Percentiles rank a stretch among this genome's conserved stretches.
phyloP scores from a whole-genome alignment of 2,329 filamentous ascomycete genomes.

The Aspergillus sp. region DNA sequence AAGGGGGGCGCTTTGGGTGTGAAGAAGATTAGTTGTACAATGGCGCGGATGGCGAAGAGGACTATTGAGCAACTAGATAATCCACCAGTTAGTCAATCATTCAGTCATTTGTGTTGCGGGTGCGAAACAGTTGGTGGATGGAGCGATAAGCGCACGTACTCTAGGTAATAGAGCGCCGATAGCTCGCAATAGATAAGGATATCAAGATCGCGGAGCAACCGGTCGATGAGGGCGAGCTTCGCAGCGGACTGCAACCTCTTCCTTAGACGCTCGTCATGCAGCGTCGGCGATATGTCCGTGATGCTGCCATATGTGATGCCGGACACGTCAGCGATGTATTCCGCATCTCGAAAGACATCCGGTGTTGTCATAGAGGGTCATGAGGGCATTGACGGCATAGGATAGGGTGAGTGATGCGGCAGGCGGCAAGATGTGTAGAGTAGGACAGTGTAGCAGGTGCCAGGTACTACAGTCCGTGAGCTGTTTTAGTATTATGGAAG shows the following conservation, averaged over 20 bases:
- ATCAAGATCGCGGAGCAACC: slow-evolving; percentile 62
- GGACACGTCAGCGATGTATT: slow-evolving; percentile 52
- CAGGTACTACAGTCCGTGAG: not conserved
- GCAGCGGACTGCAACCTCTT: slow-evolving; percentile 44
- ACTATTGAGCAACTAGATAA: slow-evolving; percentile 60
- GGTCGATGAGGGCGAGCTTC: slow-evolving; percentile 56
- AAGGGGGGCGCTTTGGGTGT: slow-evolving; percentile 62
- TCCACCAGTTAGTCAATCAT: not conserved
- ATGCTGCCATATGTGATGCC: slow-evolving; percentile 40
- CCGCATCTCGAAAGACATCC: slow-evolving; percentile 52
- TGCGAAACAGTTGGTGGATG: not conserved
- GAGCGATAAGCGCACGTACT: slow-evolving; percentile 50
- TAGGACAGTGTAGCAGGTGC: not conserved
- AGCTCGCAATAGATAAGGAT: slow-evolving; percentile 65
- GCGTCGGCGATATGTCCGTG: slow-evolving; percentile 24
- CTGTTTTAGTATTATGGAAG: not conserved
- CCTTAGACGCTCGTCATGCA: slow-evolving; percentile 31
- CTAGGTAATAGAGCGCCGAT: slow-evolving; percentile 65
- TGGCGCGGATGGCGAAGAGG: slow-evolving; percentile 58
- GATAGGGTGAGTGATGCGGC: not conserved
- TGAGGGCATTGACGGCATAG: slow-evolving; percentile 40
- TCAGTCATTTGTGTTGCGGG: not conserved
- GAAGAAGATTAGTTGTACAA: slow-evolving; percentile 62
- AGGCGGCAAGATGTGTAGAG: slow-evolving; percentile 7
- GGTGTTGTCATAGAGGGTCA: slow-evolving; percentile 54